A percentile compares a stretch with the other conserved stretches of the same genome.
Conservation (phyloP, 208 protist genomes). For the Perkinsela sp. region DNA sequence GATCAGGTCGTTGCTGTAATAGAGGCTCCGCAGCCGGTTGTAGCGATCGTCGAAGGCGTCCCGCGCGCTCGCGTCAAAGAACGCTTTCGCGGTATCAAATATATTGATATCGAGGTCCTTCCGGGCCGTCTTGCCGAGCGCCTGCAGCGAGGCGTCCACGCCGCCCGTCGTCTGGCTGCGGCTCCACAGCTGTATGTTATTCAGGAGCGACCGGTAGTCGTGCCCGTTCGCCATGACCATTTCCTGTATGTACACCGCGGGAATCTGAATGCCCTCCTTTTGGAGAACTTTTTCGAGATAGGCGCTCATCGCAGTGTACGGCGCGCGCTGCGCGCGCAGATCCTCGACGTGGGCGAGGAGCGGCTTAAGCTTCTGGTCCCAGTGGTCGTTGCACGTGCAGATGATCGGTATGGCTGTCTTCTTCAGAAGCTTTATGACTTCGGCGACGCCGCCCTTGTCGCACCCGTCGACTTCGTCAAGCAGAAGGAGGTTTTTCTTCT, state of each 20-base stretch:
- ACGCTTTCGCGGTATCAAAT: conserved; percentile 59
- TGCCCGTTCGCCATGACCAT: conserved; percentile 55
- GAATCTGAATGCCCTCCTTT: conserved; percentile 55
- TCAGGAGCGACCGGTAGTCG: conserved; percentile 85
- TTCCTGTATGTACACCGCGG: conserved; percentile 46
- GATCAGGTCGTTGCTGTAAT: conserved; percentile 67
- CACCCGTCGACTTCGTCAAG: conserved; percentile 99
- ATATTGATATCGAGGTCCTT: conserved; percentile 68
- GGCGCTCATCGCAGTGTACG: conserved; percentile 44
- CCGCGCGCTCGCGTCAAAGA: conserved; percentile 35
- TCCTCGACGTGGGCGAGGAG: conserved; percentile 81
- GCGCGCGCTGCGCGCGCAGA: conserved; percentile 64
- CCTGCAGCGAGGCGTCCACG: conserved; percentile 14
- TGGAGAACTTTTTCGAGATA: conserved; percentile 58
- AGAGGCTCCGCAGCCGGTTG: conserved; percentile 30
- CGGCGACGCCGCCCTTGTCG: conserved; percentile 84
- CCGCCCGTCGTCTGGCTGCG: conserved; percentile 15
- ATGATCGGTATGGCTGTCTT: conserved; percentile 75
- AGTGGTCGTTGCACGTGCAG: conserved; percentile 96
- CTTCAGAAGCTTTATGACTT: conserved; percentile 82
- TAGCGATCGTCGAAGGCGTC: conserved; percentile 15
- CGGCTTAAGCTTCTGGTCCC: conserved; percentile 61
- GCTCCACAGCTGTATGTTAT: conserved; percentile 75
- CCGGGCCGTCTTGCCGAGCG: conserved; percentile 15
- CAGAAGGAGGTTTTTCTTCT: conserved; percentile 57